phyloP scores from a whole-genome alignment of 257 asterid genomes.

The Scutellaria baicalensis region DNA sequence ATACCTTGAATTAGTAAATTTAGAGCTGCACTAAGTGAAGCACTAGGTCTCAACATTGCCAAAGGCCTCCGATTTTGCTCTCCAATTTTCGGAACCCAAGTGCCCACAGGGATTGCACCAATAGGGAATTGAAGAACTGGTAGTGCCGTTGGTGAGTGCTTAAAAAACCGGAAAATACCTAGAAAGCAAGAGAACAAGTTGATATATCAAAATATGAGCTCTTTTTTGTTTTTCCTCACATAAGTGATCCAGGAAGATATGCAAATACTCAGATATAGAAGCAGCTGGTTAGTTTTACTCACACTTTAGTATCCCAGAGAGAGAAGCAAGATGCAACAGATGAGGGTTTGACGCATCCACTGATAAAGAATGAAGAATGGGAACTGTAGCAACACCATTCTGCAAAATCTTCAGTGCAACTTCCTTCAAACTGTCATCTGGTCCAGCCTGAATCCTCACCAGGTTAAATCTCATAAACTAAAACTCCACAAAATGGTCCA shows the following conservation, averaged over 20 bases:
- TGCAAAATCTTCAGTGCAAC: conserved; percentile 74
- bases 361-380: conserved; percentile 62
- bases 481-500: not conserved
- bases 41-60: conserved; percentile 77
- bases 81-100: conserved; percentile 91
- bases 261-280: not conserved
- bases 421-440: conserved; percentile 79
- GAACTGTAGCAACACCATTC: conserved; percentile 68
- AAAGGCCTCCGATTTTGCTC: conserved; percentile 65
- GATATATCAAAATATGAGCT: not conserved
- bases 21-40: conserved; percentile 76
- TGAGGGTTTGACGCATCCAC: conserved; percentile 66
- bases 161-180: conserved; percentile 83
- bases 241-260: not conserved
- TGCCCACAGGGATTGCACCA: conserved; percentile 62
- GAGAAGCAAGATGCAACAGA: conserved; percentile 83
- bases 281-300: conserved; percentile 13
- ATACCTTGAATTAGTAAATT: conserved; percentile 81
- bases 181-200: conserved; percentile 20
- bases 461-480: not conserved
- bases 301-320: conserved; percentile 78
- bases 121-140: conserved; percentile 74
- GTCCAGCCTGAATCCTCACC: conserved; percentile 68
- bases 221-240: not conserved
- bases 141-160: conserved; percentile 66